Conservation (phyloP, 2,329 filamentous ascomycete genomes). For the Botrytis fragariae region DNA sequence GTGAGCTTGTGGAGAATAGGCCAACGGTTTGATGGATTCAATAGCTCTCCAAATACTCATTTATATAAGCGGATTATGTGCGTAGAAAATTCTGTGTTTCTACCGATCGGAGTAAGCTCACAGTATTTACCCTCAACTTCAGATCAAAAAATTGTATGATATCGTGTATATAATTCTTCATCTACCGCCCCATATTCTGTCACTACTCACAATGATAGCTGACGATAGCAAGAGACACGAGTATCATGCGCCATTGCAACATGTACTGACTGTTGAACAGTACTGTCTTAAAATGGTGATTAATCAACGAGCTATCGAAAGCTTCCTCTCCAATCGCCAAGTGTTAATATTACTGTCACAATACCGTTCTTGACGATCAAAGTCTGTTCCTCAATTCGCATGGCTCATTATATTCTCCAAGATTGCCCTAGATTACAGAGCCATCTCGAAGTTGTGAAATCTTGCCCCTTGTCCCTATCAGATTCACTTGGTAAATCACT, state of each 20-base stretch:
- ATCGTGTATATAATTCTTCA: neutral
- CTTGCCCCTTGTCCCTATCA: no score
- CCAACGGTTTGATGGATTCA: neutral
- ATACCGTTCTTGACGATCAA: neutral
- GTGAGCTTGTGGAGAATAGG: neutral
- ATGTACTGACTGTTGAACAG: neutral
- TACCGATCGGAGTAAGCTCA: accelerated
- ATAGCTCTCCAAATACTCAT: neutral
- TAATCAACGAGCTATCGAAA: neutral
- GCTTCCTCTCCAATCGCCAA: neutral
- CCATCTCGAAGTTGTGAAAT: no score
- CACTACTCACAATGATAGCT: neutral
- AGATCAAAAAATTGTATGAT: neutral
- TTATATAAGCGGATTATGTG: neutral
- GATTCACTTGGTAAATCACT: no score
- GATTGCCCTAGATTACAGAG: neutral
- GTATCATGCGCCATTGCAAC: neutral
- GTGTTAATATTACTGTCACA: neutral
- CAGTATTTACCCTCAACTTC: accelerated
- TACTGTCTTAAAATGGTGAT: no score
- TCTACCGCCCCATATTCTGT: accelerated
- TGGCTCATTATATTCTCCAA: neutral
- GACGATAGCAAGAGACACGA: no score
- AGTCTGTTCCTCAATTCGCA: neutral
- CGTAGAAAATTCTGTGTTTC: neutral